A percentile compares a stretch with the other conserved stretches of the same genome.
Conservation (phyloP, 2,329 filamentous ascomycete genomes). For the Pseudogymnoascus sp. region DNA sequence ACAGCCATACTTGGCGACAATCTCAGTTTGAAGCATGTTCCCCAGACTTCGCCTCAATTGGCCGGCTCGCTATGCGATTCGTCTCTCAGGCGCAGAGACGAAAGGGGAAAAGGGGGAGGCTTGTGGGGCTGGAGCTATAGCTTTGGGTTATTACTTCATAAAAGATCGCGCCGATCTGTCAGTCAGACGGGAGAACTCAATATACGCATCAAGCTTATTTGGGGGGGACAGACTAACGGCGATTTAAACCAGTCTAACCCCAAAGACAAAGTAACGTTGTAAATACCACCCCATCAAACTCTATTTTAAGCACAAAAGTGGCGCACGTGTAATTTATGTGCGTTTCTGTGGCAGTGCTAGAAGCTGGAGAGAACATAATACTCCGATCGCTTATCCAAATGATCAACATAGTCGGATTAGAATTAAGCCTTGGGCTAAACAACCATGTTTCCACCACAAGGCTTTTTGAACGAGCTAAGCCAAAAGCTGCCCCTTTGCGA, state of each 20-base stretch:
- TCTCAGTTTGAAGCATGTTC: neutral
- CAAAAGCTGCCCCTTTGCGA: neutral
- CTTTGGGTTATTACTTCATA: neutral
- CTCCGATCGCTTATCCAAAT: neutral
- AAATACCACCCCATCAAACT: neutral
- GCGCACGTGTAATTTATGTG: neutral
- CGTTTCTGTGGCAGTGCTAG: neutral
- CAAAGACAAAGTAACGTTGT: neutral
- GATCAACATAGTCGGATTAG: neutral
- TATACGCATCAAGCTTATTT: neutral
- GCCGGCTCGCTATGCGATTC: neutral
- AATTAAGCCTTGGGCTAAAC: neutral
- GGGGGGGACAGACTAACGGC: neutral
- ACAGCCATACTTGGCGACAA: neutral
- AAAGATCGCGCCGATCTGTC: neutral
- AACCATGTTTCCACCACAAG: neutral
- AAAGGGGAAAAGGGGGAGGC: neutral
- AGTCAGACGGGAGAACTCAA: neutral
- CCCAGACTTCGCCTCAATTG: neutral
- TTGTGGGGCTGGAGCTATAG: neutral
- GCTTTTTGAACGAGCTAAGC: neutral
- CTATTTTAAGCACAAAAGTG: constrained; percentile 2
- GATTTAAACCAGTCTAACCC: neutral
- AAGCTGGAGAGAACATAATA: neutral
- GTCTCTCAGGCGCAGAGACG: neutral